phyloP scores from a whole-genome alignment of 306 rosid species.

The Dryas octopetala region DNA sequence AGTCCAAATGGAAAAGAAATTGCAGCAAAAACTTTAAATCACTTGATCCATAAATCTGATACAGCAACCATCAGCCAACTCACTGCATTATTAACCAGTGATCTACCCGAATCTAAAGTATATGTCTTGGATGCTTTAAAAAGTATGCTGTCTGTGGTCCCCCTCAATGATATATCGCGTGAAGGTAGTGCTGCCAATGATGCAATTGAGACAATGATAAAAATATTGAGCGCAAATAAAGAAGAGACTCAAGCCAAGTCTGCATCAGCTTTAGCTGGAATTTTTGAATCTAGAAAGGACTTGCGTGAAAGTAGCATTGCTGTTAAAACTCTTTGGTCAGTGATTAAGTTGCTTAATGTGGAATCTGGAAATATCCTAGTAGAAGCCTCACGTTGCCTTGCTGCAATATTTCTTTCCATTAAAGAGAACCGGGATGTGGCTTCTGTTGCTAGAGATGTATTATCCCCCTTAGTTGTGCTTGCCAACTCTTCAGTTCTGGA shows the following conservation, averaged over 20 bases:
- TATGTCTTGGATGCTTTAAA: slow-evolving; percentile 86
- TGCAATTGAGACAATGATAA: slow-evolving; percentile 87
- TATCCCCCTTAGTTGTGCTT: slow-evolving; percentile 58
- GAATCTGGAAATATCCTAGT: slow-evolving; percentile 76
- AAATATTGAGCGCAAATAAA: slow-evolving; percentile 65
- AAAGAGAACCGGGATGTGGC: slow-evolving; percentile 88
- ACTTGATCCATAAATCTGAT: slow-evolving; percentile 94
- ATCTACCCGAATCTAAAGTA: slow-evolving; percentile 87
- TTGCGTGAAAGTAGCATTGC: slow-evolving; percentile 89
- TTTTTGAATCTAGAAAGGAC: slow-evolving; percentile 85
- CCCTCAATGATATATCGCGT: slow-evolving; percentile 79
- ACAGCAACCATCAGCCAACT: slow-evolving; percentile 95
- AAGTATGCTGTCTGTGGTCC: slow-evolving; percentile 90
- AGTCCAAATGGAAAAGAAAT: slow-evolving; percentile 96
- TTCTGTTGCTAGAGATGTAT: slow-evolving; percentile 65
- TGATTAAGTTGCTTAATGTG: slow-evolving; percentile 66
- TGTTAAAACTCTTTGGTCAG: slow-evolving; percentile 68
- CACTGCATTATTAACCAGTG: slow-evolving; percentile 89
- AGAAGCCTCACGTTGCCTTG: slow-evolving; percentile 85
- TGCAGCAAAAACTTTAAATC: slow-evolving; percentile 94
- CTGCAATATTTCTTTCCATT: slow-evolving; percentile 88
- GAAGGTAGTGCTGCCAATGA: slow-evolving; percentile 95
- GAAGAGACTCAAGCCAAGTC: slow-evolving; percentile 98
- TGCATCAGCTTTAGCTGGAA: slow-evolving; percentile 89
- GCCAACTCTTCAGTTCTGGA: slow-evolving; percentile 79